These are phyloP conservation scores for Pleomassaria siparia DNA, from an alignment of 2,329 filamentous ascomycete genomes.

Conservation along the genomic window DNA sequence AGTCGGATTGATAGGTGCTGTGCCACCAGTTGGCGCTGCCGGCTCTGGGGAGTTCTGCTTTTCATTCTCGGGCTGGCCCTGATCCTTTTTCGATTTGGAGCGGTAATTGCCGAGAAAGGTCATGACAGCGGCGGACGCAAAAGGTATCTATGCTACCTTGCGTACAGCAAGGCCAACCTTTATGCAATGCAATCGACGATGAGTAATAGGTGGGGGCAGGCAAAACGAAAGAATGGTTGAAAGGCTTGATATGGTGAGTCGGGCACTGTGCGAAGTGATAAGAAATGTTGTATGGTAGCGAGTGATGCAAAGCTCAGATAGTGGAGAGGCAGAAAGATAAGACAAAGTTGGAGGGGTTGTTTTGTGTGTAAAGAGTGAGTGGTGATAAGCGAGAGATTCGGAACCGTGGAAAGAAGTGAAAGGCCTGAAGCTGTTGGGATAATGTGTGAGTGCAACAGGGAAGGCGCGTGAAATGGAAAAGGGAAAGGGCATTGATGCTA, in stretches of 20 bases:
- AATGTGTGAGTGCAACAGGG: too few species aligned
- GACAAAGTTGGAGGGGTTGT: too few species aligned
- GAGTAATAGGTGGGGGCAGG: background rate
- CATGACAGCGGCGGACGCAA: background rate
- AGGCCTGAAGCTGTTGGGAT: too few species aligned
- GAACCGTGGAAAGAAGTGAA: too few species aligned
- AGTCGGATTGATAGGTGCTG: background rate
- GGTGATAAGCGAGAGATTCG: too few species aligned
- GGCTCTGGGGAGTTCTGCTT: background rate
- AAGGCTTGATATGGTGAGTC: background rate
- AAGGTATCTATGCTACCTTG: background rate
- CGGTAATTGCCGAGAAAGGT: background rate
- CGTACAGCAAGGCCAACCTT: background rate
- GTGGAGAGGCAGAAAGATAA: too few species aligned
- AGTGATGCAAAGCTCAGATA: too few species aligned
- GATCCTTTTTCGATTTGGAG: background rate
- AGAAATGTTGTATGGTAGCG: too few species aligned
- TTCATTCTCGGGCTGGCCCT: background rate
- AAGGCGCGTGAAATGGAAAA: too few species aligned
- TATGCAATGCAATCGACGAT: background rate
- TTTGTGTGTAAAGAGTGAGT: too few species aligned
- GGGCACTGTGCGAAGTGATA: background rate
- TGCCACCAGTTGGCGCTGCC: background rate
- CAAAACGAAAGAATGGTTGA: background rate
- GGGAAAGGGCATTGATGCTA: too few species aligned